Percentiles rank a stretch among this genome's conserved stretches.
phyloP scores from a whole-genome alignment of 306 rosid genomes.

The Canavalia ensiformis region DNA sequence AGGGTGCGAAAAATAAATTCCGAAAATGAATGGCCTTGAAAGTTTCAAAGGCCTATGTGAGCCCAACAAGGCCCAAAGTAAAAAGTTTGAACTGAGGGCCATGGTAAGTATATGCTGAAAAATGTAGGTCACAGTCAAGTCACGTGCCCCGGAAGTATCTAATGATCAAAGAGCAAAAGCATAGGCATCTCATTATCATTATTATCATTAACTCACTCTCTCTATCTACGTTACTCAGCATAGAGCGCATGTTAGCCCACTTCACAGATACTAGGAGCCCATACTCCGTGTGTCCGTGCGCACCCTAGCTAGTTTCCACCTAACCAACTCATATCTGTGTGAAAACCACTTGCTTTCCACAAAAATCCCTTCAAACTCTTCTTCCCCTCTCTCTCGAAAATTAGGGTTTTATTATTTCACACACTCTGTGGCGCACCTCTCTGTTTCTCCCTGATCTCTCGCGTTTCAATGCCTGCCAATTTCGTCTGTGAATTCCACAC shows the following conservation, averaged over 20 bases:
- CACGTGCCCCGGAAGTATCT: conserved; percentile 42
- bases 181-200: not conserved
- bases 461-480: conserved; percentile 76
- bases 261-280: conserved; percentile 31
- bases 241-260: conserved; percentile 59
- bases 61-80: not conserved
- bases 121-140: not conserved
- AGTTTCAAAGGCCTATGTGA: not conserved
- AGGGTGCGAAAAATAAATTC: no score
- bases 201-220: not conserved
- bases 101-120: not conserved
- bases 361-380: conserved; percentile 46
- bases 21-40: no score
- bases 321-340: conserved; percentile 61
- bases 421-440: conserved; percentile 1
- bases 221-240: not conserved
- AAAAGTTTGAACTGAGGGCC: not conserved
- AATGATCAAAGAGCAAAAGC: not conserved
- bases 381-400: conserved; percentile 39
- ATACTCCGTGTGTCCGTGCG: conserved; percentile 43
- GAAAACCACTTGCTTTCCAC: conserved; percentile 70
- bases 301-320: conserved; percentile 53
- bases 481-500: conserved; percentile 43
- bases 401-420: conserved; percentile 49
- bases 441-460: conserved; percentile 38